Base-by-base conservation (phyloP, 306 rosid genomes). In the Elaeagnus macrophylla region DNA sequence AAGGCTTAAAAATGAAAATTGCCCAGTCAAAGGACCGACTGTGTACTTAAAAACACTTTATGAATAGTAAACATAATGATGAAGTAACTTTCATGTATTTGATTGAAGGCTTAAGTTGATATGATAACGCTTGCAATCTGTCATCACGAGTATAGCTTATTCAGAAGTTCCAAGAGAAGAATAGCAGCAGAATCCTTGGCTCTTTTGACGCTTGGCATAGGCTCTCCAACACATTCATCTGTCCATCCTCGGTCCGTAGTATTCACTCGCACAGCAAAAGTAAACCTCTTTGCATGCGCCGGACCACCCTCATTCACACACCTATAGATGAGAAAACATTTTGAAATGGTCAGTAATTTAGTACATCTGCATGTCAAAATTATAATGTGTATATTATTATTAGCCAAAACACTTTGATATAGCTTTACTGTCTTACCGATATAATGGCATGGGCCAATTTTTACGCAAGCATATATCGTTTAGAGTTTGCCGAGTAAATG, bases 251-350 rank as follows among this genome's bases (percentile, higher is more conserved):
- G 69, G 73, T 87, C 95, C 1, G 87, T 62, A 13, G 99, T 87
- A 75, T 91, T 91, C 39, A 91, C 99, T 1, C 87, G 84, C n/a
- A 91, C 96, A 0, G 95, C 80, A 72, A 79, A 91, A 6, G 99
- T 91, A 65, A 91, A 91, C 86, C 84, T 81, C 76, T 87, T 91
- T 37, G 99, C 99, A 80, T 91, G 99, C 48, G 99, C 96, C 43
- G 99, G 99, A 63, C 99, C 99, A 60, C 99, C 99, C 72, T 87
- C 99, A 48, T 71, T 84, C 72, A 87, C 96, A 54, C 99, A 91
- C 85, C 96, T 91, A 25, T 25, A 25, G 4, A 25, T 25, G 32
- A 25, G 2, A 25, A 25, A 25, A 25, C 32, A 25, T 25, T 25
- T 25, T 25, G 32, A 2, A 25, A 25, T 25, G 4, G 32, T 25